phyloP scores from a whole-genome alignment of 352 stramenopile species.

The Phytophthora kernoviae region DNA sequence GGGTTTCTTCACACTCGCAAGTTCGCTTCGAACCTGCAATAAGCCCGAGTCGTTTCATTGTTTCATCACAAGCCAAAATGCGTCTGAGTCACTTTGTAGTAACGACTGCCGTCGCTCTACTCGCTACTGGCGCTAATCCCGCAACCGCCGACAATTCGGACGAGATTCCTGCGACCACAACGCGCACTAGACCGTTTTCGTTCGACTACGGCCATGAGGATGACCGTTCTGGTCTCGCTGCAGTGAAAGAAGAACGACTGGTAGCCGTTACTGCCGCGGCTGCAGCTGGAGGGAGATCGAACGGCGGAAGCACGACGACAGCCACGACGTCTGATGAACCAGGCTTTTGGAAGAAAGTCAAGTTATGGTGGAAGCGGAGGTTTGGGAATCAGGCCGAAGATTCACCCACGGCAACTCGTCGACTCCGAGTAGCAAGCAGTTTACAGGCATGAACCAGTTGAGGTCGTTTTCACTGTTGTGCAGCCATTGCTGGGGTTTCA shows the following conservation, averaged over 20 bases:
- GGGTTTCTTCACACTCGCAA: no score
- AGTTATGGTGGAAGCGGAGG: slow-evolving; percentile 11
- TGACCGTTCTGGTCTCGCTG: background rate
- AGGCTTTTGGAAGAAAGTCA: slow-evolving; percentile 10
- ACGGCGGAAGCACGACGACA: slow-evolving; percentile 18
- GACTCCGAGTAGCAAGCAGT: slow-evolving; percentile 3
- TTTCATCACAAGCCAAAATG: background rate
- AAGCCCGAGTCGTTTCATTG: no score
- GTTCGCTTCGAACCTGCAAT: no score
- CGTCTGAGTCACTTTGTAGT: background rate
- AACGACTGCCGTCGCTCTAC: background rate
- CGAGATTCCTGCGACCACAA: background rate
- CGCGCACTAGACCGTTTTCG: background rate
- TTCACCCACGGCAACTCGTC: slow-evolving; percentile 5
- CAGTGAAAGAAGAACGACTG: background rate
- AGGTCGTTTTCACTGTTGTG: background rate
- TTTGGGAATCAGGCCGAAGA: background rate
- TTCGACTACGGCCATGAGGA: background rate
- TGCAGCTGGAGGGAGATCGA: background rate
- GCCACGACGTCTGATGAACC: slow-evolving; percentile 3
- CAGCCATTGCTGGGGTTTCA: background rate
- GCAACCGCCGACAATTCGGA: no score
- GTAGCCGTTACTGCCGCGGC: background rate
- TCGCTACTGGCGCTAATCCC: background rate
- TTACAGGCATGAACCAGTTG: background rate